Evolutionary conservation across 2,329 filamentous ascomycete genomes (phyloP).

Genomic region (Thielaviopsis punctulata): DNA sequence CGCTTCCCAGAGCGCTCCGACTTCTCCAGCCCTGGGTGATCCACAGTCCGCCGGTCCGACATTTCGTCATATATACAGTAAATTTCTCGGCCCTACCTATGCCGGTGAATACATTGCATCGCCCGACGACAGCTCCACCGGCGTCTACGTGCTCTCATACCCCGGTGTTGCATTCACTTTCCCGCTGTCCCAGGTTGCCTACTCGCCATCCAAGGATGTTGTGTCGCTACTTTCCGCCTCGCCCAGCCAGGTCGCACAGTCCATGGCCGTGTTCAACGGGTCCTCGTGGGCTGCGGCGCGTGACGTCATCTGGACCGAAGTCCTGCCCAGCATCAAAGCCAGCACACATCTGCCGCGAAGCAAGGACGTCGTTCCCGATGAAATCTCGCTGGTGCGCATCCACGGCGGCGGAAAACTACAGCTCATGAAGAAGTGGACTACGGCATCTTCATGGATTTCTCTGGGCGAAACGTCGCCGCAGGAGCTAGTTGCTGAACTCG

Average conservation of each 20-base stretch:
- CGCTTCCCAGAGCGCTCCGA: slow-evolving; percentile 17
- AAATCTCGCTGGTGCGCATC: slow-evolving; percentile 65
- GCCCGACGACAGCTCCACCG: slow-evolving; percentile 27
- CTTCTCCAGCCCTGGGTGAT: slow-evolving; percentile 20
- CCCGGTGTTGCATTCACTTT: slow-evolving; percentile 91
- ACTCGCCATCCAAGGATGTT: slow-evolving; percentile 62
- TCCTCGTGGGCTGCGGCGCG: slow-evolving; percentile 80
- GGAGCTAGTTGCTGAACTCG: slow-evolving; percentile 76
- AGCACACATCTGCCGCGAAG: slow-evolving; percentile 51
- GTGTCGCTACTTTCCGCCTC: slow-evolving; percentile 71
- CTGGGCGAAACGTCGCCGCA: slow-evolving; percentile 82
- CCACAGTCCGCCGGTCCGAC: slow-evolving; percentile 41
- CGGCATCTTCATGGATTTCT: slow-evolving; percentile 48
- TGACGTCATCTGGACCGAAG: slow-evolving; percentile 56
- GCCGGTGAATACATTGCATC: slow-evolving; percentile 70
- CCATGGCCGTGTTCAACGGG: slow-evolving; percentile 83
- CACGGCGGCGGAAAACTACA: slow-evolving; percentile 66
- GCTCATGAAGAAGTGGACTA: slow-evolving; percentile 54
- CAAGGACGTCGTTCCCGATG: slow-evolving; percentile 69
- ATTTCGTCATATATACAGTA: slow-evolving; percentile 82
- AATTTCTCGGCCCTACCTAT: slow-evolving; percentile 84
- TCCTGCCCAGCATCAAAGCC: slow-evolving; percentile 56
- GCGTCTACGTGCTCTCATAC: slow-evolving; percentile 83
- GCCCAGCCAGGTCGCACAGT: slow-evolving; percentile 56
- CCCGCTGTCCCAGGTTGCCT: slow-evolving; percentile 54